Conservation (phyloP, 805 yeast species). For the Brettanomyces naardenensis region DNA sequence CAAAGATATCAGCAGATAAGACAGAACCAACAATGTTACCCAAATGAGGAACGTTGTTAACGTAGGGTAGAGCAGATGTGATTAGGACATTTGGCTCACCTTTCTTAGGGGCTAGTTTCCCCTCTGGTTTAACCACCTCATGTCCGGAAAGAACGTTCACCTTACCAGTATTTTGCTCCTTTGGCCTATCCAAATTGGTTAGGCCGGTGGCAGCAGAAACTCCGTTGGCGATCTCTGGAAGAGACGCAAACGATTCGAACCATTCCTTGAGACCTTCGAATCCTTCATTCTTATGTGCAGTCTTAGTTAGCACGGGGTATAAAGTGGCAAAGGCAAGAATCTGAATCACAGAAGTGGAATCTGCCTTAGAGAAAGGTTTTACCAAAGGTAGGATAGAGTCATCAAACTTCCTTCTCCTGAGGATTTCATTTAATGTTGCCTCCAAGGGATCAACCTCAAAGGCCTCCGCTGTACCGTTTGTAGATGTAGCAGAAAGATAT, state of each 20-base stretch:
- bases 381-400: not conserved
- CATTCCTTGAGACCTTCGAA: constrained; percentile 22
- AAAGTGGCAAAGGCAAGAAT: constrained; percentile 52
- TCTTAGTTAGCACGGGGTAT: constrained; percentile 32
- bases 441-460: constrained; percentile 32
- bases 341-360: constrained; percentile 37
- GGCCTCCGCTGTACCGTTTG: constrained; percentile 9
- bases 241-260: constrained; percentile 33
- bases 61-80: constrained; percentile 96
- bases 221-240: constrained; percentile 36
- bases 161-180: constrained; percentile 35
- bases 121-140: constrained; percentile 11
- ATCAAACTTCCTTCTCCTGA: not conserved
- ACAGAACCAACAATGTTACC: constrained; percentile 97
- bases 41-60: constrained; percentile 95
- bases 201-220: constrained; percentile 37
- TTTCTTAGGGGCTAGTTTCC: constrained; percentile 54
- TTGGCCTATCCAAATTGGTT: constrained; percentile 34
- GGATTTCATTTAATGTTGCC: constrained; percentile 31
- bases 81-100: constrained; percentile 76
- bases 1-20: constrained; percentile 85
- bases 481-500: constrained; percentile 36
- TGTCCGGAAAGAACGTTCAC: constrained; percentile 14
- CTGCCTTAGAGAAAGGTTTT: constrained; percentile 16
- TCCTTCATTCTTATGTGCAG: not conserved